Base-by-base conservation (phyloP, 1,284 basidiomycete species). In the Agaricales sp. region DNA sequence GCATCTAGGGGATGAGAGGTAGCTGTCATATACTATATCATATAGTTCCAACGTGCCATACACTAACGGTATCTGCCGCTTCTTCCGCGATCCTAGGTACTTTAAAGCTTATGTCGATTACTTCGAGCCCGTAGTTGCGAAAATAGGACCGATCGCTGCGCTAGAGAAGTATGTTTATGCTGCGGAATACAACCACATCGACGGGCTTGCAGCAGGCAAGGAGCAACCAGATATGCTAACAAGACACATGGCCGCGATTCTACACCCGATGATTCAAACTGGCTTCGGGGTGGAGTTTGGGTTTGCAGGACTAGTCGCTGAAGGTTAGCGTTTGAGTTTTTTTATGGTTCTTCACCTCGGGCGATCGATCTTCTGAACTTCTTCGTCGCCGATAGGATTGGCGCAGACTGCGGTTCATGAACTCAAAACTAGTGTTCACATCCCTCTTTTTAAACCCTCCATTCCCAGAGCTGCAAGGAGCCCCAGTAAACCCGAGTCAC, bases 271-370 rank as follows among this genome's bases (percentile, higher is more conserved):
- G 22, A 63, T 65, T 24, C 62, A 63, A 8, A 43, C 35, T n/a
- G 64, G 62, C 3, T 50, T 65, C 8, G 63, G 62, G 1, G 4
- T 47, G 8, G 62, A 66, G 48, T 65, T 63, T 48, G 63, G 64
- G 16, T 25, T 66, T 22, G 50, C 52, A 16, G 63, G 63, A 8
- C 56, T 63, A 57, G 3, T 63, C 4, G 54, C 47, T 14, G 64
- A 63, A 56, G 62, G 63, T 65, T 11, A 6, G 26, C 14, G 26
- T n/a, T 13, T 16, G 30, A 11, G 26, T 14, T 30, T 30, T 14
- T 30, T 14, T 14, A 6, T 30, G 6, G 26, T 14, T 30, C n/a
- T n/a, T n/a, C n/a, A n/a, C n/a, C n/a, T n/a, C n/a, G n/a, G n/a
- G n/a, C n/a, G n/a, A n/a, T n/a, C n/a, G n/a, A n/a, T n/a, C n/a